A percentile compares a stretch with the other conserved stretches of the same genome.
These are phyloP conservation scores for Wickerhamiella qilinensis DNA, from an alignment of 805 yeast species.

Conservation along the genomic window DNA sequence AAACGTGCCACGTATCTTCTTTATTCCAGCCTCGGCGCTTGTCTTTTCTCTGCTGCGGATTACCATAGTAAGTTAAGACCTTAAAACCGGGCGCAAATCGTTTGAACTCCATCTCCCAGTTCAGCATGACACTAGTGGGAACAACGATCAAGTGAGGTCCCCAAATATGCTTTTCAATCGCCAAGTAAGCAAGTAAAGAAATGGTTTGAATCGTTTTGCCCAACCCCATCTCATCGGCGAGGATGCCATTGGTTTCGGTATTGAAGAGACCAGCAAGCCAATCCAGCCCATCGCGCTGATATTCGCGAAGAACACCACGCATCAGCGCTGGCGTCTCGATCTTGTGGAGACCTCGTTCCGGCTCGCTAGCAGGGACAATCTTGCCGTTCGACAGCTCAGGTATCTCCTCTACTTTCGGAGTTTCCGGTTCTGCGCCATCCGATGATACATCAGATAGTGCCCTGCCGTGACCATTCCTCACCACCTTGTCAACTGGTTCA, in stretches of 20 bases:
- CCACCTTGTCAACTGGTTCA: no score
- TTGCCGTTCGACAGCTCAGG: neutral
- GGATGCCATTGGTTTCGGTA: slow-evolving; percentile 84
- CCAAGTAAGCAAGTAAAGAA: slow-evolving; percentile 67
- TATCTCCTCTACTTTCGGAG: neutral
- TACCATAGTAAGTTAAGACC: slow-evolving; percentile 87
- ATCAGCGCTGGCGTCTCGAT: slow-evolving; percentile 56
- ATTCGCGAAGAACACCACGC: slow-evolving; percentile 71
- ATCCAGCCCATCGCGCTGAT: slow-evolving; percentile 90
- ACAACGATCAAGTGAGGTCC: slow-evolving; percentile 96
- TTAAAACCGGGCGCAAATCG: slow-evolving; percentile 97
- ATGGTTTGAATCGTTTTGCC: slow-evolving; percentile 95
- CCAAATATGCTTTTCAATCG: slow-evolving; percentile 90
- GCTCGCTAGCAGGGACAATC: neutral
- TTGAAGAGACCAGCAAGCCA: slow-evolving; percentile 93
- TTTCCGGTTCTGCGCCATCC: neutral
- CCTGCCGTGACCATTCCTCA: neutral
- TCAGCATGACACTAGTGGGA: slow-evolving; percentile 92
- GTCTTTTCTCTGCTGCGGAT: slow-evolving; percentile 91
- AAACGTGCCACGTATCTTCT: slow-evolving; percentile 88
- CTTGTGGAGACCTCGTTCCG: slow-evolving; percentile 5
- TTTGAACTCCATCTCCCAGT: slow-evolving; percentile 99
- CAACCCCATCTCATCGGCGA: slow-evolving; percentile 98
- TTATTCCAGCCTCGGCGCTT: slow-evolving; percentile 97
- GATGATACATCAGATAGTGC: neutral